Percentiles rank a stretch among this genome's conserved stretches.
Conservation (phyloP, 306 rosid genomes). For the Parietaria judaica region DNA sequence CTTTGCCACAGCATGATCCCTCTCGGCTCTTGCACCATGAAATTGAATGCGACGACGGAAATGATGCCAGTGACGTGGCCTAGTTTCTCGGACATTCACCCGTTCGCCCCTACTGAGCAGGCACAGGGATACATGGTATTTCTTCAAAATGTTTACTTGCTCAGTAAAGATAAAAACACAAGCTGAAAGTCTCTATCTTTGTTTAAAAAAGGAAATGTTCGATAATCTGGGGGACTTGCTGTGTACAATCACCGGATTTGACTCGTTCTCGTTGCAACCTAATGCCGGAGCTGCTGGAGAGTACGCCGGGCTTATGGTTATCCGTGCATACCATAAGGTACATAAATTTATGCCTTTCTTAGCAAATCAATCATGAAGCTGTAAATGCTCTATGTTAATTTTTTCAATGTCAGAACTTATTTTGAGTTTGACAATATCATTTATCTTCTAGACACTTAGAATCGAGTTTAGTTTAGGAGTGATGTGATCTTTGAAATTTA, state of each 20-base stretch:
- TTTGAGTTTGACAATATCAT: background rate
- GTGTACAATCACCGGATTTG: conserved; percentile 89
- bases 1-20: conserved; percentile 99
- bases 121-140: conserved; percentile 91
- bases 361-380: background rate
- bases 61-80: conserved; percentile 99
- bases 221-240: conserved; percentile 68
- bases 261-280: conserved; percentile 98
- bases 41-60: conserved; percentile 91
- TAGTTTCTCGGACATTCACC: conserved; percentile 67
- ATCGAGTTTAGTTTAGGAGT: no score
- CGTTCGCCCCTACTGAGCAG: conserved; percentile 89
- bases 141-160: conserved; percentile 4
- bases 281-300: conserved; percentile 99
- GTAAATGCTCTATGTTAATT: background rate
- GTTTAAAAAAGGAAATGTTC: conserved; percentile 80
- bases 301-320: conserved; percentile 99
- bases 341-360: background rate
- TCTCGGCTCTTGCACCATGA: conserved; percentile 97
- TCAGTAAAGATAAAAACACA: background rate
- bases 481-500: no score
- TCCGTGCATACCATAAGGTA: conserved; percentile 94
- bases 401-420: background rate
- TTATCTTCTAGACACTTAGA: no score
- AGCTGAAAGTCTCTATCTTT: conserved; percentile 9